A percentile compares a stretch with the other conserved stretches of the same genome.
These are phyloP conservation scores for Pichia sp. DNA, from an alignment of 1,139 yeast species.

Conservation along the genomic window DNA sequence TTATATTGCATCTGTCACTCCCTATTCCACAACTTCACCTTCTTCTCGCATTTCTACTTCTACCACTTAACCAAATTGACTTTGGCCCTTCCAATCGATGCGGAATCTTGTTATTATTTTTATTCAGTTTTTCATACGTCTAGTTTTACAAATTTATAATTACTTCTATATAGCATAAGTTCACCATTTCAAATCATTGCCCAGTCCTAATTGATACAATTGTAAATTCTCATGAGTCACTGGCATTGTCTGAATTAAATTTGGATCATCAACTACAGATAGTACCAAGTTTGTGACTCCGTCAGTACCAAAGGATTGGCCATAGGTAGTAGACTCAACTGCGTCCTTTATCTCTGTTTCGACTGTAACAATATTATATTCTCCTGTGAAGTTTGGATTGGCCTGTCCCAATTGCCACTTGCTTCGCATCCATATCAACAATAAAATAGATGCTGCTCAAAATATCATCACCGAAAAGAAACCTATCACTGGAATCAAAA, in stretches of 20 bases:
- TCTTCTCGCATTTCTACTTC: neutral
- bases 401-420: slow-evolving; percentile 39
- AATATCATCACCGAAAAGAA: slow-evolving; percentile 38
- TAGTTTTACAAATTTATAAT: too few relatives aligned
- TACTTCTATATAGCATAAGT: too few relatives aligned
- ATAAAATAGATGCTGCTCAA: slow-evolving; percentile 40
- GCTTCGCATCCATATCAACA: slow-evolving; percentile 37
- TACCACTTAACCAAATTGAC: neutral
- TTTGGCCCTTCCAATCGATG: neutral
- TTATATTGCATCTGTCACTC: slow-evolving; percentile 8
- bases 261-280: slow-evolving; percentile 1
- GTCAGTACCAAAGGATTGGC: slow-evolving; percentile 7
- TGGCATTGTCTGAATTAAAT: neutral
- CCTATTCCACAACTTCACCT: slow-evolving; percentile 3
- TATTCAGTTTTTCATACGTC: too few relatives aligned
- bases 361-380: slow-evolving; percentile 6
- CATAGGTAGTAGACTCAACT: slow-evolving; percentile 7
- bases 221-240: slow-evolving; percentile 1
- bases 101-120: too few relatives aligned
- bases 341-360: slow-evolving; percentile 9
- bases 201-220: slow-evolving; percentile 1
- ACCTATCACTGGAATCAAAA: slow-evolving; percentile 10
- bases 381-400: slow-evolving; percentile 9
- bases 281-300: slow-evolving; percentile 3
- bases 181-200: neutral